Evolutionary conservation across 768 basidiomycete genomes (phyloP).

Genomic region (Russula sp.): DNA sequence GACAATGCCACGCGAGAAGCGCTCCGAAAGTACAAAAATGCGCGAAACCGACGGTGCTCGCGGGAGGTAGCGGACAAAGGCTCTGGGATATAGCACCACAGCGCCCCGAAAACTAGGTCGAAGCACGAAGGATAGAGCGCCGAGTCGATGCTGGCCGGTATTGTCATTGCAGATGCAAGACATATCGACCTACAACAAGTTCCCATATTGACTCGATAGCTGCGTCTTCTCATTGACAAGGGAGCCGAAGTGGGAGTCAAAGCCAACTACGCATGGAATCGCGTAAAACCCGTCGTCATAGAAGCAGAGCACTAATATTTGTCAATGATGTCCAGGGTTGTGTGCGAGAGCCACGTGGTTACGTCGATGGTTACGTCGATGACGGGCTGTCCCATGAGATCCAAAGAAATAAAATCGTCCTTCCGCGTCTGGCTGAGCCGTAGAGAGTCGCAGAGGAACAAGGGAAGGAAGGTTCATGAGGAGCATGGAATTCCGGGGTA

Average conservation of each 20-base stretch:
- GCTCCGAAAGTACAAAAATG: constrained; percentile 6
- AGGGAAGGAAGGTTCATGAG: too few species aligned
- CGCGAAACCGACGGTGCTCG: constrained; percentile 15
- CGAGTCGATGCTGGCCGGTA: constrained; percentile 14
- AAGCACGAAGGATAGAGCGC: constrained; percentile 14
- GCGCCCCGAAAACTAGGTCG: constrained; percentile 13
- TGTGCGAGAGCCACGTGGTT: constrained; percentile 22
- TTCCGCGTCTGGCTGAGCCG: too few species aligned
- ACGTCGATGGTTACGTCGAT: too few species aligned
- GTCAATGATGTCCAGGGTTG: constrained; percentile 28
- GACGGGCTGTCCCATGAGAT: constrained; percentile 1
- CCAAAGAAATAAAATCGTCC: too few species aligned
- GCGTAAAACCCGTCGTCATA: not conserved
- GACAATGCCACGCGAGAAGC: constrained; percentile 8
- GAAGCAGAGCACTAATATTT: not conserved
- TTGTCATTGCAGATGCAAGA: not conserved
- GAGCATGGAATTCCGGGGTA: constrained; percentile 26
- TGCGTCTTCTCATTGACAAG: constrained; percentile 7
- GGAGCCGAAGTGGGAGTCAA: constrained; percentile 17
- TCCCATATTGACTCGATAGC: constrained; percentile 7
- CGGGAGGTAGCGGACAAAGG: constrained; percentile 17
- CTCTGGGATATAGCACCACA: constrained; percentile 16
- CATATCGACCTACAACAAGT: constrained; percentile 13
- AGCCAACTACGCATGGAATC: constrained; percentile 8
- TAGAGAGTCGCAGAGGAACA: too few species aligned